Evolutionary conservation across 805 yeast species (phyloP).

Genomic region (Schizosaccharomyces osmophilus): DNA sequence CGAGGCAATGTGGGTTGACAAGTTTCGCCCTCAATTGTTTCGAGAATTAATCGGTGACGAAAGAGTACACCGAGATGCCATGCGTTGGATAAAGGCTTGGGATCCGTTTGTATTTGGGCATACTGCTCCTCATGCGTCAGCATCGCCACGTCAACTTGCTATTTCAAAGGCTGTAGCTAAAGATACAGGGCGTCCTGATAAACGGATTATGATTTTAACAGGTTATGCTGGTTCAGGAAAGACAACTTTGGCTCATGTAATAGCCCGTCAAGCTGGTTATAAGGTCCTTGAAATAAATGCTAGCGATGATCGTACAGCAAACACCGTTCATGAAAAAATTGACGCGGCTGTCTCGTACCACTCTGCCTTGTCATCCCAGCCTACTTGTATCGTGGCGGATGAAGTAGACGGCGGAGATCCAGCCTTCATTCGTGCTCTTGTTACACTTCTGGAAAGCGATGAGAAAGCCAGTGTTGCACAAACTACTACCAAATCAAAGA

Average conservation of each 20-base stretch:
- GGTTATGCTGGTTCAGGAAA: conserved; percentile 93
- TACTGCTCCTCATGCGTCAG: background rate
- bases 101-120: conserved; percentile 24
- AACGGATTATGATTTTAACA: conserved; percentile 45
- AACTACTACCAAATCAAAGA: conserved; percentile 9
- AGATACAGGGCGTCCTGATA: conserved; percentile 24
- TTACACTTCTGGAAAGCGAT: conserved; percentile 40
- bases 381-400: conserved; percentile 65
- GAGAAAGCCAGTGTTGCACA: conserved; percentile 19
- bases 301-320: conserved; percentile 47
- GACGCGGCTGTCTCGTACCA: conserved; percentile 39
- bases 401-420: conserved; percentile 48
- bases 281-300: conserved; percentile 70
- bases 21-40: conserved; percentile 1
- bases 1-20: background rate
- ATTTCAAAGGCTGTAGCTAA: conserved; percentile 8
- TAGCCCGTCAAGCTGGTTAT: conserved; percentile 64
- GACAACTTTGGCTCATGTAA: conserved; percentile 64
- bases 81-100: conserved; percentile 50
- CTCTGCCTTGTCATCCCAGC: conserved; percentile 36
- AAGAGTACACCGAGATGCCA: conserved; percentile 28
- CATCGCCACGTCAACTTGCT: background rate
- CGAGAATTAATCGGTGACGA: conserved; percentile 2
- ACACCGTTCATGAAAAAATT: conserved; percentile 28
- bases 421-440: conserved; percentile 26